Conservation (phyloP, 2,329 filamentous ascomycete species). For the Alternaria angustiovoidea region DNA sequence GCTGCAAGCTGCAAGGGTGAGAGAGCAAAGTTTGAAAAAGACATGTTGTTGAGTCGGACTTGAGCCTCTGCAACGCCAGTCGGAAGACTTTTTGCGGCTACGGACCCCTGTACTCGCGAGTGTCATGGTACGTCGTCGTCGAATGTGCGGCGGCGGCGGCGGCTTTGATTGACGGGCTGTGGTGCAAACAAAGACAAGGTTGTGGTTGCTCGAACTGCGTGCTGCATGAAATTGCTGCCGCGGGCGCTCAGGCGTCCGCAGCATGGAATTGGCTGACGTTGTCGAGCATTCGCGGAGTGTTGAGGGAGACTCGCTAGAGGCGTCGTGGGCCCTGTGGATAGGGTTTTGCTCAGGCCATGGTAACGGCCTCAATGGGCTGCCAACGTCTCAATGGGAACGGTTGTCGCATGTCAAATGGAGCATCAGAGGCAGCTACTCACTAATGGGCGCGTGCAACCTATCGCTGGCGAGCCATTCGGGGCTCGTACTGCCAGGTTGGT, state of each 20-base stretch:
- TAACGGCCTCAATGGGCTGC: constrained; percentile 9
- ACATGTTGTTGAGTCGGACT: constrained; percentile 3
- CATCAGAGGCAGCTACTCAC: not conserved
- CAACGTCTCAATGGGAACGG: constrained; percentile 1
- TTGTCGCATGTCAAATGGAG: constrained; percentile 12
- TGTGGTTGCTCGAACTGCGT: constrained; percentile 32
- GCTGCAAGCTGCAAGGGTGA: not conserved
- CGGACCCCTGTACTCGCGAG: constrained; percentile 4
- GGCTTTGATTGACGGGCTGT: constrained; percentile 36
- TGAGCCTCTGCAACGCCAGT: not conserved
- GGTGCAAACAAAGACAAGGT: constrained; percentile 38
- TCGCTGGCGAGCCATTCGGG: not conserved
- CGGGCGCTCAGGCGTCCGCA: constrained; percentile 21
- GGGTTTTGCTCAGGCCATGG: constrained; percentile 4
- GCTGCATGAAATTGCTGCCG: constrained; percentile 28
- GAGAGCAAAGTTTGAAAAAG: not conserved
- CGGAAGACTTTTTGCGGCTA: constrained; percentile 8
- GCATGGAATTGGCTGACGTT: constrained; percentile 26
- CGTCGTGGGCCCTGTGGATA: constrained; percentile 1
- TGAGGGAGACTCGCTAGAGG: constrained; percentile 9
- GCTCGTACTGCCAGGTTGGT: constrained; percentile 1
- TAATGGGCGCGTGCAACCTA: constrained; percentile 2
- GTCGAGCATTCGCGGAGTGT: constrained; percentile 5
- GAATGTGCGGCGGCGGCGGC: constrained; percentile 11
- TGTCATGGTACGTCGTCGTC: constrained; percentile 6